These are phyloP conservation scores for Graphiopsis chlorocephala DNA, from an alignment of 2,329 filamentous ascomycete species.

Conservation along the genomic window DNA sequence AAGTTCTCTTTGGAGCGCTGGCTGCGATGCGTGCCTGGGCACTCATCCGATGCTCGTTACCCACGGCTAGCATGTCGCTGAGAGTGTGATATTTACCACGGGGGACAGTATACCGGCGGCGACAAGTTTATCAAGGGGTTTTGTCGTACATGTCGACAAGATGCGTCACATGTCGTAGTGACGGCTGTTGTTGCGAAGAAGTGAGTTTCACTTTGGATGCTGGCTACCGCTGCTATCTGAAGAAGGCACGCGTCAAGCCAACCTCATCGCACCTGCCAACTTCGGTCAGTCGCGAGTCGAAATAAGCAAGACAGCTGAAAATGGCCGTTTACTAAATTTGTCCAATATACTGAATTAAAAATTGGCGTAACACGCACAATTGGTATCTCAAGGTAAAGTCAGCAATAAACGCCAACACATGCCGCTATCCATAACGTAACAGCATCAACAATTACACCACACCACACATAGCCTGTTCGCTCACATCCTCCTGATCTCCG, in stretches of 20 bases:
- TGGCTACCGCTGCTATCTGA: background rate
- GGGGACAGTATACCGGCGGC: background rate
- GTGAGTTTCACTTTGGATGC: background rate
- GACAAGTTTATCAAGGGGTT: background rate
- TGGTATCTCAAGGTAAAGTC: conserved; percentile 17
- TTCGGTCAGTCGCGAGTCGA: background rate
- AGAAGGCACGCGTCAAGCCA: conserved; percentile 1
- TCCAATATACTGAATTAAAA: conserved; percentile 4
- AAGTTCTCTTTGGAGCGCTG: conserved; percentile 19
- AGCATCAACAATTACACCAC: conserved; percentile 1
- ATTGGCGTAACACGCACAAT: conserved; percentile 13
- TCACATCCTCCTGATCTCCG: conserved; percentile 80
- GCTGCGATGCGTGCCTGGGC: background rate
- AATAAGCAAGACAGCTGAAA: background rate
- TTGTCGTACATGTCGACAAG: background rate
- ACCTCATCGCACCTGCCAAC: conserved; percentile 1
- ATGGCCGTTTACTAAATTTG: background rate
- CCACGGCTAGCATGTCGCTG: background rate
- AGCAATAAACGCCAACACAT: conserved; percentile 13
- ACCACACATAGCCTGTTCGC: background rate
- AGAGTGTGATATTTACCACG: background rate
- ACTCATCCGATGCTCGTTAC: background rate
- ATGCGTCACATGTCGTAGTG: background rate
- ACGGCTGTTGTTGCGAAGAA: background rate
- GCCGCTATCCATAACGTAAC: conserved; percentile 13